Evolutionary conservation across 108 stramenopile genomes (phyloP), one percentile per base, ranked within the genome.

Genomic region (Cyclostephanos tholiformis): DNA sequence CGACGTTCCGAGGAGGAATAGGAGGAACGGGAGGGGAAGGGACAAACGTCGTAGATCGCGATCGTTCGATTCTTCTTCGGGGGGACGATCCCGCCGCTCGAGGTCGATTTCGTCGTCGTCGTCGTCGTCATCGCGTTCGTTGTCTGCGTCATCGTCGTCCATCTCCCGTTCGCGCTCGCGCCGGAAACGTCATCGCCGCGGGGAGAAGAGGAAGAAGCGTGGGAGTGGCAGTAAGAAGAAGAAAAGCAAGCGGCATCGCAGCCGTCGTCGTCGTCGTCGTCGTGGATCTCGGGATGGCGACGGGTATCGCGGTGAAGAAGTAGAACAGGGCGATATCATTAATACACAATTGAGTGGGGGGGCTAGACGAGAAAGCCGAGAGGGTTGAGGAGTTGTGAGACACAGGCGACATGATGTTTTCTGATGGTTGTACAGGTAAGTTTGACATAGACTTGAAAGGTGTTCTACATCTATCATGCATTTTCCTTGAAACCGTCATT

Each of bases 171-270:
- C n/a, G 52, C 25, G 14, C 14, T 35, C 57, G 12, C 57, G 36
- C 19, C 30, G 36, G 36, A 41, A 38, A 41, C 3, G 38, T 46
- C 11, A 41, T 12, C 41, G 41, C 88, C 88, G 2, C 43, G 60
- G 20, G 26, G 58, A 32, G 69, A 70, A 43, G 88, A 93, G 75
- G 88, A 86, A 27, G 88, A 86, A 27, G 84, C 84, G 65, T 84
- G 86, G 1, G 85, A 93, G 80, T 84, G 85, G 1, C 83, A 93
- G 80, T 82, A 91, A 61, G 88, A 85, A 58, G 89, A 90, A 57
- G 87, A 93, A 46, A 14, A 46, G 3, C 16, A 46, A 46, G 16
- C 44, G 44, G 14, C 44, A 46, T 46, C 41, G 41, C 12, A 14
- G 44, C 16, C 44, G 16, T 16, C 44, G 32, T 32, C 32, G 32